phyloP scores from a whole-genome alignment of 192 early-diverging fungal species.

The Umbelopsis sp. region DNA sequence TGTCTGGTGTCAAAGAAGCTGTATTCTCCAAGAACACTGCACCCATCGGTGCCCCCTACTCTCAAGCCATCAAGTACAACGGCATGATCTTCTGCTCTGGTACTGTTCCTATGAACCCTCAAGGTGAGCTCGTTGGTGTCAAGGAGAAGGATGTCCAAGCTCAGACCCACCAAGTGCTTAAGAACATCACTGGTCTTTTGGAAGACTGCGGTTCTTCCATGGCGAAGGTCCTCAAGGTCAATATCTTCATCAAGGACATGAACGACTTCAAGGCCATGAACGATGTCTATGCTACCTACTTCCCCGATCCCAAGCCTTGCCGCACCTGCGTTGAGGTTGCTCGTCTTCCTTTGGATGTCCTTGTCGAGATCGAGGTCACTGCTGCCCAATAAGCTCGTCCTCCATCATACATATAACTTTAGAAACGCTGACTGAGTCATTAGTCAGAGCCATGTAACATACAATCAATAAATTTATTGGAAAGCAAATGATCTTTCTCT shows the following conservation, averaged over 20 bases:
- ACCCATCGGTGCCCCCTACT: conserved; percentile 27
- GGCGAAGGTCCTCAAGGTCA: conserved; percentile 88
- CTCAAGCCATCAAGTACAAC: conserved; percentile 76
- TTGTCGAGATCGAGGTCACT: conserved; percentile 91
- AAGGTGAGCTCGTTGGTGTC: conserved; percentile 55
- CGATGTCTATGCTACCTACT: conserved; percentile 71
- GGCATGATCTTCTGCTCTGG: conserved; percentile 80
- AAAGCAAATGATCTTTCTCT: not conserved
- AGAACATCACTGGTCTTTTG: conserved; percentile 83
- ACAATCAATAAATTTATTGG: not conserved
- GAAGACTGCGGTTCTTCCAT: conserved; percentile 77
- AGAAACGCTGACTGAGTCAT: not conserved
- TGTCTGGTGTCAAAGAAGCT: conserved; percentile 24
- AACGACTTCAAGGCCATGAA: conserved; percentile 92
- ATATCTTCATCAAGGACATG: conserved; percentile 87
- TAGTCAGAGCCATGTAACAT: not conserved
- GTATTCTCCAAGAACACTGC: conserved; percentile 24
- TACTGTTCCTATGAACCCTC: conserved; percentile 71
- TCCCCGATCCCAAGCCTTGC: conserved; percentile 60
- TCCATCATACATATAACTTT: not conserved
- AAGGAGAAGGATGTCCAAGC: conserved; percentile 52
- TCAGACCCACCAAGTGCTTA: conserved; percentile 76
- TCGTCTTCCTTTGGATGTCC: conserved; percentile 81
- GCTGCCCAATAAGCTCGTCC: conserved; percentile 43
- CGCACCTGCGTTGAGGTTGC: conserved; percentile 86